Conservation (phyloP, 306 rosid species). For the Neltuma alba region DNA sequence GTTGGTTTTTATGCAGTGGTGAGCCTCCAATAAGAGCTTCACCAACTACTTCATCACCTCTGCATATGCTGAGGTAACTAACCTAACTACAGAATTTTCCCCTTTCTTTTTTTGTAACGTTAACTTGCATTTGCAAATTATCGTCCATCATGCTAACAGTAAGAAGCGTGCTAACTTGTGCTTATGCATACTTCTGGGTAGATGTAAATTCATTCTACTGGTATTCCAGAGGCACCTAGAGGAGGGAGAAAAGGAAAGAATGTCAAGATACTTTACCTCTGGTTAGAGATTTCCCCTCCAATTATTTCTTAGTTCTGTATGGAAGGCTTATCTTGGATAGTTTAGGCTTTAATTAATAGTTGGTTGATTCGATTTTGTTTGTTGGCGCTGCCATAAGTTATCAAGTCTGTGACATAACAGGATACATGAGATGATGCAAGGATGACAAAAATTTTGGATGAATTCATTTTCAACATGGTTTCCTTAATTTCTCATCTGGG, state of each 20-base stretch:
- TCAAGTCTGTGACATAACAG: neutral
- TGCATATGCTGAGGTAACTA: conserved; percentile 67
- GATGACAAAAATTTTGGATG: neutral
- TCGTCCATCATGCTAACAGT: conserved; percentile 12
- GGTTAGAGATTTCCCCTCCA: conserved; percentile 1
- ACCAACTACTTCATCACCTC: conserved; percentile 44
- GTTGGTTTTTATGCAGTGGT: conserved; percentile 58
- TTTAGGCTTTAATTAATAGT: neutral
- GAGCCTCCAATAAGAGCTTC: conserved; percentile 48
- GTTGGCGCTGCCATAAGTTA: neutral
- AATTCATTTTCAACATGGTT: neutral
- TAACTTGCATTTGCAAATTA: conserved; percentile 10
- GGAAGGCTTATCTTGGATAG: neutral
- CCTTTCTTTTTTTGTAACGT: neutral
- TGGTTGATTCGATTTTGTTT: neutral
- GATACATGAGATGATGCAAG: conserved; percentile 13
- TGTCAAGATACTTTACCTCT: conserved; percentile 13
- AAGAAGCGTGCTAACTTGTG: conserved; percentile 15
- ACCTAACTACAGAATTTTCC: conserved; percentile 39
- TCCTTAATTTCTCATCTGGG: neutral
- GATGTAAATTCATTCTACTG: conserved; percentile 20
- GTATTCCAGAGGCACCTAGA: conserved; percentile 1
- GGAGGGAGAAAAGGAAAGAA: neutral
- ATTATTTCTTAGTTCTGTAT: neutral
- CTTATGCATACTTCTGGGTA: conserved; percentile 11